Percentiles rank a stretch among this genome's conserved stretches.
Conservation (phyloP, 441 rosid genomes). For the Gossypium davidsonii region DNA sequence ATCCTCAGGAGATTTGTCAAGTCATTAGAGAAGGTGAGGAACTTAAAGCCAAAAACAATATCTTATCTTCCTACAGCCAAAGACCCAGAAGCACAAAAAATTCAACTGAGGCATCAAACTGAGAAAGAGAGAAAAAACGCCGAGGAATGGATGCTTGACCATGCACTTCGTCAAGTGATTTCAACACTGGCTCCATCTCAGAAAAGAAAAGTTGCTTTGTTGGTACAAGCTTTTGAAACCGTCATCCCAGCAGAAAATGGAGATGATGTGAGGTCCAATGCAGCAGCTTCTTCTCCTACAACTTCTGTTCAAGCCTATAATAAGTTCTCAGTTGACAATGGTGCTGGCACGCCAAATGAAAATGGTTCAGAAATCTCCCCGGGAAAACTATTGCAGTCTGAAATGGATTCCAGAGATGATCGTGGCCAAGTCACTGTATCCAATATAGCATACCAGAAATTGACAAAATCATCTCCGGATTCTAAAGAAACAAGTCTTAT, state of each 20-base stretch:
- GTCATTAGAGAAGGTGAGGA: slow-evolving; percentile 61
- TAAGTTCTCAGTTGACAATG: slow-evolving; percentile 12
- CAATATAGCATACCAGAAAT: slow-evolving; percentile 7
- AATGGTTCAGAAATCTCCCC: slow-evolving; percentile 11
- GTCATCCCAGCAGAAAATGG: slow-evolving; percentile 37
- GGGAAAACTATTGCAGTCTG: slow-evolving; percentile 9
- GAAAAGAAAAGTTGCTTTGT: slow-evolving; percentile 71
- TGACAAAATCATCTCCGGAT: slow-evolving; percentile 7
- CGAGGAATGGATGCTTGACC: slow-evolving; percentile 95
- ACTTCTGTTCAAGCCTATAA: slow-evolving; percentile 18
- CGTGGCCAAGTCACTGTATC: slow-evolving; percentile 13
- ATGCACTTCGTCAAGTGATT: slow-evolving; percentile 78
- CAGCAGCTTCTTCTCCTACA: slow-evolving; percentile 23
- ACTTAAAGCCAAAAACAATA: slow-evolving; percentile 41
- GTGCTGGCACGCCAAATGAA: neutral
- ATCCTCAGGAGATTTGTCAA: slow-evolving; percentile 71
- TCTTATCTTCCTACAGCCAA: slow-evolving; percentile 22
- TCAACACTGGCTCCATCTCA: slow-evolving; percentile 72
- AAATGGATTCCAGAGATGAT: slow-evolving; percentile 16
- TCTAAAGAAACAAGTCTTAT: slow-evolving; percentile 17
- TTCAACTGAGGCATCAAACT: slow-evolving; percentile 45
- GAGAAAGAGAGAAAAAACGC: slow-evolving; percentile 54
- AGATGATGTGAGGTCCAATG: slow-evolving; percentile 10
- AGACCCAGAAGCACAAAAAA: slow-evolving; percentile 43
- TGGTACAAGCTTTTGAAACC: slow-evolving; percentile 84